phyloP scores from a whole-genome alignment of 140 eudicot genomes.

The Cichorium intybus region DNA sequence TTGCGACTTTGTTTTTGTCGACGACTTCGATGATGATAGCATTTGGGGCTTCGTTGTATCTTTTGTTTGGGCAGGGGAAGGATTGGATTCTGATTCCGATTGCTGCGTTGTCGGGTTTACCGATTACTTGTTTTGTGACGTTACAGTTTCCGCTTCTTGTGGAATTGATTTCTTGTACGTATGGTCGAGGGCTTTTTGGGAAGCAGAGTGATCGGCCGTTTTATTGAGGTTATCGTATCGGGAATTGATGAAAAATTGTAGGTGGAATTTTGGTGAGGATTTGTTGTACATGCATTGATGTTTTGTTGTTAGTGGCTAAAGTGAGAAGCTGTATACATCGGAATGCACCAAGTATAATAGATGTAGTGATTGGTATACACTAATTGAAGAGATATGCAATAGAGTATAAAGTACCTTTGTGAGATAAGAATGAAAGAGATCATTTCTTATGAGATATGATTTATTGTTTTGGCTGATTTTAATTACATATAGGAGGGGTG shows the following conservation, averaged over 20 bases:
- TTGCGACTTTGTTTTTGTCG: slow-evolving; percentile 34
- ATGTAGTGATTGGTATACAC: no score
- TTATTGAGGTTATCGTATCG: neutral
- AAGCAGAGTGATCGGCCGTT: slow-evolving; percentile 39
- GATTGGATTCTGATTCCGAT: slow-evolving; percentile 36
- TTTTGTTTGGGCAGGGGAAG: slow-evolving; percentile 32
- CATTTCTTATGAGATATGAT: no score
- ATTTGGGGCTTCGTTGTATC: slow-evolving; percentile 39
- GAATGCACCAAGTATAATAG: no score
- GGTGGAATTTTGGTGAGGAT: slow-evolving; percentile 6
- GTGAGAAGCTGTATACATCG: no score
- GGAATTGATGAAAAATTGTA: neutral
- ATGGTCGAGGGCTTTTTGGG: slow-evolving; percentile 42
- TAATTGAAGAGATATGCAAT: no score
- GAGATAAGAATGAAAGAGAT: no score
- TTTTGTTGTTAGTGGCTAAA: neutral
- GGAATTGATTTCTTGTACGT: slow-evolving; percentile 42
- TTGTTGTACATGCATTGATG: neutral
- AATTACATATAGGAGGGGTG: no score
- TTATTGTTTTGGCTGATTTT: no score
- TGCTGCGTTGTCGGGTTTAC: slow-evolving; percentile 34
- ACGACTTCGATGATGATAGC: slow-evolving; percentile 44
- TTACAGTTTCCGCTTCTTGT: slow-evolving; percentile 45
- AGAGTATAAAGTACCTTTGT: no score
- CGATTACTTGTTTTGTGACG: slow-evolving; percentile 39